A percentile compares a stretch with the other conserved stretches of the same genome.
Evolutionary conservation across 2,329 filamentous ascomycete species (phyloP).

Genomic region (Fusarium sp.): DNA sequence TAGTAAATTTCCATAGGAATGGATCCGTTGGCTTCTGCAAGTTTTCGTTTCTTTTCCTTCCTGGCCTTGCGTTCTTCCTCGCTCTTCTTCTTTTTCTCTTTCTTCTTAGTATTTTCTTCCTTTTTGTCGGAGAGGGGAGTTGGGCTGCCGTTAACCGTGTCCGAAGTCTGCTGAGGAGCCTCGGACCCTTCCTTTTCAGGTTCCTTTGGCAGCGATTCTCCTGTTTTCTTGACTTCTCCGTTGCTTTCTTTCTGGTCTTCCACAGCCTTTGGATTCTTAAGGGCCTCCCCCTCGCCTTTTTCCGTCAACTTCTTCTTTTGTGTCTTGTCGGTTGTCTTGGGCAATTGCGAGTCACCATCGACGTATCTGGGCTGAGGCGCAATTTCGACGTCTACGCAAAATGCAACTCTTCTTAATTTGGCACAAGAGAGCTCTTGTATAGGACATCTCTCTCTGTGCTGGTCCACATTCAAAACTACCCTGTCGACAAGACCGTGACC

Average conservation of each 20-base stretch:
- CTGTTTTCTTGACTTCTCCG: constrained; percentile 54
- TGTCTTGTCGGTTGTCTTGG: constrained; percentile 58
- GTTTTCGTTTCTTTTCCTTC: constrained; percentile 86
- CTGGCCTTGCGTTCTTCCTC: constrained; percentile 93
- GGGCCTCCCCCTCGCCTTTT: constrained; percentile 77
- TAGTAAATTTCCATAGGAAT: constrained; percentile 85
- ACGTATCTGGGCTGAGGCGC: constrained; percentile 84
- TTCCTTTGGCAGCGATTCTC: constrained; percentile 55
- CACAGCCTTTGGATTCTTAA: constrained; percentile 72
- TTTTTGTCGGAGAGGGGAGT: constrained; percentile 44
- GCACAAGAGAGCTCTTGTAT: constrained; percentile 82
- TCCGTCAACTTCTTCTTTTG: constrained; percentile 73
- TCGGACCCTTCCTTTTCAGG: constrained; percentile 52
- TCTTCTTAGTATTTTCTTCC: constrained; percentile 73
- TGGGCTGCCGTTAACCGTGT: constrained; percentile 42
- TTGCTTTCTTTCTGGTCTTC: constrained; percentile 61
- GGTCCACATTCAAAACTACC: constrained; percentile 85
- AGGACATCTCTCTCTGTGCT: constrained; percentile 79
- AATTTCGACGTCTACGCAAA: constrained; percentile 97
- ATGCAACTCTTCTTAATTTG: constrained; percentile 88
- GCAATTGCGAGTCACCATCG: constrained; percentile 63
- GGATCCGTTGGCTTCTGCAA: constrained; percentile 87
- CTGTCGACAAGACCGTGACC: constrained; percentile 80
- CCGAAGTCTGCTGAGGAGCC: constrained; percentile 38
- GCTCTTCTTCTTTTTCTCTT: constrained; percentile 95